These are phyloP conservation scores for Fusarium verrucosum DNA, from an alignment of 2,329 filamentous ascomycete species.

Conservation along the genomic window DNA sequence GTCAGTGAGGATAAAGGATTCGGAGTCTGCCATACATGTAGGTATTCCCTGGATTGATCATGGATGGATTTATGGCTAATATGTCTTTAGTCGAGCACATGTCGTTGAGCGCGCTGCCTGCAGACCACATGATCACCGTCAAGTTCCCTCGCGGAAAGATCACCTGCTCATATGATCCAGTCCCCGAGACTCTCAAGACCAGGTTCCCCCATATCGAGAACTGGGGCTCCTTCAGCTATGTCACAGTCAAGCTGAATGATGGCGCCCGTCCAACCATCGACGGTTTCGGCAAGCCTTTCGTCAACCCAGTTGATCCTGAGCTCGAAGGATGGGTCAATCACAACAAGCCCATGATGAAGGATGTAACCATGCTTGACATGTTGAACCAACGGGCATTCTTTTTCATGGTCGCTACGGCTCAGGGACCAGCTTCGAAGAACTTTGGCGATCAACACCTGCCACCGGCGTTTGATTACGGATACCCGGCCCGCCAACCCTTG, in stretches of 20 bases:
- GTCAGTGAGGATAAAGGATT: no score
- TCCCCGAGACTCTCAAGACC: background rate
- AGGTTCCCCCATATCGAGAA: background rate
- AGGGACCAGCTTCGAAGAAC: background rate
- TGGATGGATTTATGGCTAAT: no score
- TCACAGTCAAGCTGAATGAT: background rate
- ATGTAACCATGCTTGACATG: background rate
- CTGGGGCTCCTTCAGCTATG: background rate
- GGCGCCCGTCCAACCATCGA: background rate
- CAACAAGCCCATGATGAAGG: background rate
- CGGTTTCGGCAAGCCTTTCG: background rate
- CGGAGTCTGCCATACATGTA: no score
- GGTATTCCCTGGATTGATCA: no score
- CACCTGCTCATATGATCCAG: background rate
- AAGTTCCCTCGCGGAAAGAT: background rate
- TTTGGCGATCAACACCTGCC: background rate
- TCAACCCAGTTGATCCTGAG: background rate
- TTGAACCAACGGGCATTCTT: background rate
- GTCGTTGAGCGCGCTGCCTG: background rate
- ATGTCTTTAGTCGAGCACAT: no score
- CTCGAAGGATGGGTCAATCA: conserved; percentile 8
- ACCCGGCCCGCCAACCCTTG: background rate
- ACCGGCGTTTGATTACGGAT: background rate
- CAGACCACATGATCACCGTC: background rate
- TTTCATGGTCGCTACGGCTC: background rate